Percentiles rank a stretch among this genome's conserved stretches.
Evolutionary conservation across 2,329 filamentous ascomycete species (phyloP).

Genomic region (Aspergillus pseudoviridinutans): DNA sequence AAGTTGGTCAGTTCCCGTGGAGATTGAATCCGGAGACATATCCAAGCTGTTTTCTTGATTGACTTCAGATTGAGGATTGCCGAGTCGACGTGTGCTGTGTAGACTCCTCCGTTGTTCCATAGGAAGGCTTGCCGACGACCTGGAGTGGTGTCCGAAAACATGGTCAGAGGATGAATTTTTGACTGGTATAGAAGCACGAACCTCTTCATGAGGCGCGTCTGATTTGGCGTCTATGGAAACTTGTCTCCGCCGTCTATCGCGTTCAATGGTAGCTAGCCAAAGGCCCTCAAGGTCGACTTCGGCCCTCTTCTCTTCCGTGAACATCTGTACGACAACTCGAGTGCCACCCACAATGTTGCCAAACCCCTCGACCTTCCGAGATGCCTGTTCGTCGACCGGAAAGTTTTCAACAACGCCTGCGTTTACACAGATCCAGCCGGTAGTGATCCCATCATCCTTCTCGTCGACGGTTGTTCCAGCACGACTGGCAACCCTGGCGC

Average conservation of each 20-base stretch:
- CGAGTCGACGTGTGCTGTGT: slow-evolving; percentile 17
- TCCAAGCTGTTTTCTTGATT: background rate
- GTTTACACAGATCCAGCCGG: slow-evolving; percentile 95
- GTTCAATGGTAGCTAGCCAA: slow-evolving; percentile 52
- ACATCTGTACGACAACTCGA: slow-evolving; percentile 66
- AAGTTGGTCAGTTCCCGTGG: background rate
- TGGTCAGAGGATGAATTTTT: slow-evolving; percentile 21
- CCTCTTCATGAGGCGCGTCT: slow-evolving; percentile 19
- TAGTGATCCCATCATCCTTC: slow-evolving; percentile 81
- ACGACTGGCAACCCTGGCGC: slow-evolving; percentile 74
- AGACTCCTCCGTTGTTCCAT: slow-evolving; percentile 26
- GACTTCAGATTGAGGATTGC: background rate
- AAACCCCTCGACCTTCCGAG: slow-evolving; percentile 66
- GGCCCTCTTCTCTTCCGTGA: slow-evolving; percentile 65
- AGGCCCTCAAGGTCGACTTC: slow-evolving; percentile 64
- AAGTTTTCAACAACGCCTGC: slow-evolving; percentile 64
- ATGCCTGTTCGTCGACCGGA: slow-evolving; percentile 24
- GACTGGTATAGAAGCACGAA: slow-evolving; percentile 18
- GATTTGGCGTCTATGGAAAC: slow-evolving; percentile 25
- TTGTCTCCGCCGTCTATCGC: slow-evolving; percentile 35
- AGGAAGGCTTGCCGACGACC: slow-evolving; percentile 14
- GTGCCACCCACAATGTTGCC: slow-evolving; percentile 56
- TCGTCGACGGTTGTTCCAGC: slow-evolving; percentile 54
- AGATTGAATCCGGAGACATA: background rate
- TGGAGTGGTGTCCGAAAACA: slow-evolving; percentile 11